phyloP scores from a whole-genome alignment of 306 rosid genomes.

The Prunus davidiana region DNA sequence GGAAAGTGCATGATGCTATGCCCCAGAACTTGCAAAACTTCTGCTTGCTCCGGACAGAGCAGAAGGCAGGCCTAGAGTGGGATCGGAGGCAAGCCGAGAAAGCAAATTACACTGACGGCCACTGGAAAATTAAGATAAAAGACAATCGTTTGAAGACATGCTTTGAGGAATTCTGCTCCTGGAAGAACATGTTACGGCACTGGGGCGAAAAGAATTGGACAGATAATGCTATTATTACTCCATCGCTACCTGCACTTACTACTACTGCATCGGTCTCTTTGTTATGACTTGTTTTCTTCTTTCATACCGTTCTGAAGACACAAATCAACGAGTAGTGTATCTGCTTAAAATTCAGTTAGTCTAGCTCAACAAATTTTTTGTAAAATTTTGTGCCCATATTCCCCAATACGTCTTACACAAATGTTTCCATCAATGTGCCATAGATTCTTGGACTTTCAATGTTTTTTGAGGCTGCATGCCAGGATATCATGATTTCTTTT shows the following conservation, averaged over 20 bases:
- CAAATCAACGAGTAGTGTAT: background rate
- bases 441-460: background rate
- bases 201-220: slow-evolving; percentile 84
- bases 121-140: slow-evolving; percentile 74
- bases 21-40: slow-evolving; percentile 59
- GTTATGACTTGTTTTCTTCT: slow-evolving; percentile 22
- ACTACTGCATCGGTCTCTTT: slow-evolving; percentile 38
- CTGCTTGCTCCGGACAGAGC: slow-evolving; percentile 78
- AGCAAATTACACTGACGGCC: slow-evolving; percentile 71
- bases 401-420: background rate
- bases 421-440: background rate
- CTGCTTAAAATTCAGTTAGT: background rate
- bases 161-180: slow-evolving; percentile 72
- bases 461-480: slow-evolving; percentile 1
- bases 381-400: background rate
- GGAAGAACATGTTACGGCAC: slow-evolving; percentile 90
- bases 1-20: slow-evolving; percentile 90
- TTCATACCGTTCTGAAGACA: background rate
- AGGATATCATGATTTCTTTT: background rate
- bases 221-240: slow-evolving; percentile 48
- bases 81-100: slow-evolving; percentile 79
- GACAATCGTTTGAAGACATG: slow-evolving; percentile 62
- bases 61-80: slow-evolving; percentile 83
- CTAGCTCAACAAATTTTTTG: background rate
- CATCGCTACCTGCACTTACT: slow-evolving; percentile 28